A percentile compares a stretch with the other conserved stretches of the same genome.
Conservation (phyloP, 805 yeast genomes). For the Candida mattraensis region DNA sequence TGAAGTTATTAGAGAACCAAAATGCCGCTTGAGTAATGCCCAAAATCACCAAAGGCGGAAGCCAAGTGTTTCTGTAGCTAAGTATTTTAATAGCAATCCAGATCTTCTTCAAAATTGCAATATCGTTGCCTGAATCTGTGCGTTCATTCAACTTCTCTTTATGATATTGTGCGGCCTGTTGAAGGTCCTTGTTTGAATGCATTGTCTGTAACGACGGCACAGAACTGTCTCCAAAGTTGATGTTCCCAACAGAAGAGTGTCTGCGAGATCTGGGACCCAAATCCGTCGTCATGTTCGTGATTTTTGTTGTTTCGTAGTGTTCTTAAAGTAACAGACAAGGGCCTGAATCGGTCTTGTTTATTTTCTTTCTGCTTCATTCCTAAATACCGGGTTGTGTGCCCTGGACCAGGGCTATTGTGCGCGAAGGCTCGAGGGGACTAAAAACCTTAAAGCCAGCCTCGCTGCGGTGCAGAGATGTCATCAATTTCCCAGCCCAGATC, state of each 20-base stretch:
- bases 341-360: too few relatives aligned
- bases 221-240: conserved; percentile 70
- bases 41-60: conserved; percentile 58
- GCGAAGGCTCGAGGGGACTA: too few relatives aligned
- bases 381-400: too few relatives aligned
- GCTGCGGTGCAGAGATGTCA: too few relatives aligned
- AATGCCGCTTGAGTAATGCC: conserved; percentile 42
- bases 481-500: too few relatives aligned
- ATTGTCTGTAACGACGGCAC: conserved; percentile 70
- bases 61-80: conserved; percentile 66
- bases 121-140: conserved; percentile 39
- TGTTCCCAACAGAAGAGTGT: conserved; percentile 68
- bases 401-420: too few relatives aligned
- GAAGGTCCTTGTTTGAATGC: conserved; percentile 46
- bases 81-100: conserved; percentile 60
- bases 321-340: too few relatives aligned
- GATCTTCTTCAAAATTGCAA: conserved; percentile 55
- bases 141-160: conserved; percentile 29
- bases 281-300: too few relatives aligned
- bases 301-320: too few relatives aligned
- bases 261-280: conserved; percentile 20
- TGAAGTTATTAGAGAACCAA: conserved; percentile 55
- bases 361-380: too few relatives aligned
- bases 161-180: conserved; percentile 37
- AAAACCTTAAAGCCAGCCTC: too few relatives aligned